Evolutionary conservation across 495 filamentous ascomycete genomes (phyloP), one percentile per base, ranked within the genome.

Genomic region (Penicillium crystallinum): DNA sequence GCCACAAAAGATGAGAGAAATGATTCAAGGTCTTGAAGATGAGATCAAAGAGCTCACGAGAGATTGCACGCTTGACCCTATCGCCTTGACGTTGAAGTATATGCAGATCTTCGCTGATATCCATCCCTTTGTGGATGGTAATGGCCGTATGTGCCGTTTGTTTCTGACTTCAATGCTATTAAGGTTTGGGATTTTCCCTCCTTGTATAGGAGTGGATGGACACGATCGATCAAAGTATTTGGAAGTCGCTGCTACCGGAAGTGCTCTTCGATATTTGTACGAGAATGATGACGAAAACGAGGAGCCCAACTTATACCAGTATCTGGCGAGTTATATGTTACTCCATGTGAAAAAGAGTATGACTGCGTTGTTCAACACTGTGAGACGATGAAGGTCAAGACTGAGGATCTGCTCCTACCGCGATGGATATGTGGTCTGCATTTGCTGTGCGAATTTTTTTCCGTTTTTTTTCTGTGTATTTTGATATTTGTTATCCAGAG

Each of bases 61-160:
- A 11, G 17, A 14, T 0, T 49, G 55, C 1, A 33, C 14, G 2
- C 34, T 75, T n/a, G 70, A 73, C 50, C 65, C 67, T 2, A 56
- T 67, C 31, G 48, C 41, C 8, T 33, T 74, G 7, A 66, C 68
- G 3, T 40, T 68, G 1, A 64, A 69, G 36, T 67, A 64, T 39
- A 60, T 47, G 2, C 55, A 66, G 8, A 31, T 55, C 0, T 70
- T 75, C 31, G 61, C 70, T 34, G 53, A 59, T 2, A 68, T 73
- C 21, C 69, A 71, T 46, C 71, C 69, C 2, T 74, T 73, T 37
- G 34, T 57, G 2, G 69, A 74, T 36, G 69, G 66, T 3, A 75
- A 75, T 42, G 69, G 72, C 2, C 52, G 69, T 25, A 57, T 58
- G 33, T 71, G 63, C 39, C 66, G 69, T 25, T 38, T 73, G 21